Conservation (phyloP, 176 grass and related monocot genomes). For the Bonia amplexicaulis region DNA sequence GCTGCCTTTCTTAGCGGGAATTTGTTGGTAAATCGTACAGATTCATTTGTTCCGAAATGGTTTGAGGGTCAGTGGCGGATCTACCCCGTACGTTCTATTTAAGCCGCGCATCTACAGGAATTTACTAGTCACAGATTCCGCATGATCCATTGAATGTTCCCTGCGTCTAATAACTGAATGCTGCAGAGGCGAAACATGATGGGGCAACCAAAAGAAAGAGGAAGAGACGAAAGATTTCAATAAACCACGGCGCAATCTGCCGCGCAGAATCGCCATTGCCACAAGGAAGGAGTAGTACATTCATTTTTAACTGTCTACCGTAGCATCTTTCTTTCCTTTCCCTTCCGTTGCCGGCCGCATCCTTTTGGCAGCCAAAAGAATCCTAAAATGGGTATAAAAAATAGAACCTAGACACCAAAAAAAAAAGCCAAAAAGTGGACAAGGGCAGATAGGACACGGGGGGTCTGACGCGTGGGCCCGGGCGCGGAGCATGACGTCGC, state of each 20-base stretch:
- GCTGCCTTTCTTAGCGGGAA: not conserved
- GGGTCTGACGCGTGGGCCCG: slow-evolving; percentile 3
- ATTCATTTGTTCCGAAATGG: not conserved
- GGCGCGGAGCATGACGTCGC: not conserved
- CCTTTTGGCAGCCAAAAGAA: slow-evolving; percentile 47
- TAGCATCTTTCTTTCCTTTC: not conserved
- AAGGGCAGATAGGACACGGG: not conserved
- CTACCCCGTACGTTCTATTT: slow-evolving; percentile 1
- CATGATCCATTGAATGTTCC: slow-evolving; percentile 40
- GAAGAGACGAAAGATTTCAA: not conserved
- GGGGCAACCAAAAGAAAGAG: slow-evolving; percentile 2
- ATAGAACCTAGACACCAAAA: slow-evolving; percentile 17
- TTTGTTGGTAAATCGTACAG: not conserved
- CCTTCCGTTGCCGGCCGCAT: slow-evolving; percentile 18
- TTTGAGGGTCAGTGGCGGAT: not conserved
- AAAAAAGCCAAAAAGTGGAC: slow-evolving; percentile 9
- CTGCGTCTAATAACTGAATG: slow-evolving; percentile 13
- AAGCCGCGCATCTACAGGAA: slow-evolving; percentile 22
- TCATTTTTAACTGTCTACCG: not conserved
- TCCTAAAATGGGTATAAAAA: slow-evolving; percentile 38
- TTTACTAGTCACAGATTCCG: slow-evolving; percentile 23
- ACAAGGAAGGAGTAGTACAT: not conserved
- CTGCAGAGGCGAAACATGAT: slow-evolving; percentile 10
- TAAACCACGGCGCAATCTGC: slow-evolving; percentile 18
- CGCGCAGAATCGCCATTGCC: not conserved